phyloP scores from a whole-genome alignment of 2,329 filamentous ascomycete genomes.

The Talaromyces atroroseus region DNA sequence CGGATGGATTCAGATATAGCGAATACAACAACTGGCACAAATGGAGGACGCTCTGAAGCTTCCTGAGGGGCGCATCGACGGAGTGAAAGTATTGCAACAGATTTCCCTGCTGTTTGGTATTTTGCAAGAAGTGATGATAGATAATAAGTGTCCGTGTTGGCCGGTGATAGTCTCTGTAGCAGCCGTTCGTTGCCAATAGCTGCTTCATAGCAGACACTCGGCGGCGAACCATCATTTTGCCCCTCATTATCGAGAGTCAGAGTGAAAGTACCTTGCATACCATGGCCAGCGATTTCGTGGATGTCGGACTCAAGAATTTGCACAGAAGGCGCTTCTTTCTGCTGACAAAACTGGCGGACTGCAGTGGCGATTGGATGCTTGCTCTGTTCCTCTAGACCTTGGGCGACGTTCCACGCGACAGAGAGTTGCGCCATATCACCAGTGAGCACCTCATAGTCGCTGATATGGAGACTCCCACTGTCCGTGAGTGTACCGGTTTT shows the following conservation, averaged over 20 bases:
- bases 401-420: slow-evolving; percentile 43
- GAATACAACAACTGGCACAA: slow-evolving; percentile 58
- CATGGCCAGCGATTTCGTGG: slow-evolving; percentile 53
- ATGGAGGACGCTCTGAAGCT: slow-evolving; percentile 17
- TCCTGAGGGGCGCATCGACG: slow-evolving; percentile 17
- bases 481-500: slow-evolving; percentile 80
- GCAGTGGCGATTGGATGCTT: slow-evolving; percentile 56
- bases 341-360: slow-evolving; percentile 45
- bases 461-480: slow-evolving; percentile 52
- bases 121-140: slow-evolving; percentile 31
- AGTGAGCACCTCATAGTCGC: slow-evolving; percentile 43
- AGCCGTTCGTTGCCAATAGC: slow-evolving; percentile 55
- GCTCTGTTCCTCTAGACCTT: slow-evolving; percentile 52
- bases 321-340: slow-evolving; percentile 14
- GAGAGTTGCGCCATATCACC: slow-evolving; percentile 26
- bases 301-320: slow-evolving; percentile 32
- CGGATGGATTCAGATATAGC: slow-evolving; percentile 78
- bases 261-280: slow-evolving; percentile 50
- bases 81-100: slow-evolving; percentile 40
- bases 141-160: slow-evolving; percentile 26
- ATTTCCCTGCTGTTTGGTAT: slow-evolving; percentile 39
- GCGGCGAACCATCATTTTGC: slow-evolving; percentile 2
- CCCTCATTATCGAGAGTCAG: slow-evolving; percentile 20
- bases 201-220: slow-evolving; percentile 36
- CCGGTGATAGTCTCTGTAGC: slow-evolving; percentile 28